These are phyloP conservation scores for Phytomonas sp. DNA, from an alignment of 208 protist genomes.

Conservation along the genomic window DNA sequence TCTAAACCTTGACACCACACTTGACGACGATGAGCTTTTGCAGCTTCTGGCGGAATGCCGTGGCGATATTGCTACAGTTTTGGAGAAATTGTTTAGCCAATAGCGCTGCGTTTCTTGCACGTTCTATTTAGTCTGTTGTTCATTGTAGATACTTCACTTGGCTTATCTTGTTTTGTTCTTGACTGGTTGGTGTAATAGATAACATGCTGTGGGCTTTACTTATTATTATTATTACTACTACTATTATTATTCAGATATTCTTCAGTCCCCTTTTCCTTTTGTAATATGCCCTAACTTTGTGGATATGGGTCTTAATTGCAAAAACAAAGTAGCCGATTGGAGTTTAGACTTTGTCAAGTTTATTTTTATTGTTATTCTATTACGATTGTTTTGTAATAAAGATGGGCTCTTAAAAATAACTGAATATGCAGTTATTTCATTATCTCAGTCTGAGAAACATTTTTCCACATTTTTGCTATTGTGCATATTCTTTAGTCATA, in stretches of 20 bases:
- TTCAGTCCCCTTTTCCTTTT: not conserved
- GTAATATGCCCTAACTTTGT: not conserved
- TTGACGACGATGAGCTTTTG: constrained; percentile 51
- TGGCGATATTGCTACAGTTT: constrained; percentile 64
- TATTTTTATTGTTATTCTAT: constrained; percentile 3
- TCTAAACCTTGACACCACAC: constrained; percentile 52
- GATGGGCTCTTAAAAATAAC: constrained; percentile 7
- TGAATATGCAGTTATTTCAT: constrained; percentile 2
- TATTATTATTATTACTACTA: not conserved
- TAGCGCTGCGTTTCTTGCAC: not conserved
- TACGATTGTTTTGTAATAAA: not conserved
- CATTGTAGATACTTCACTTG: not conserved
- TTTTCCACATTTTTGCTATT: not conserved
- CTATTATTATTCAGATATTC: not conserved
- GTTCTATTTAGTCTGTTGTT: constrained; percentile 10
- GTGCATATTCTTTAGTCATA: not conserved
- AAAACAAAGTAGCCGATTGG: not conserved
- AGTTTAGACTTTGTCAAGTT: constrained; percentile 2
- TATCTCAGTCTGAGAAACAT: not conserved
- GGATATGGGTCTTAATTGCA: not conserved
- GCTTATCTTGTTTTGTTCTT: constrained; percentile 2
- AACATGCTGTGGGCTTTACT: not conserved
- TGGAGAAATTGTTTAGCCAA: constrained; percentile 35
- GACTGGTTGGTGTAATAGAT: constrained; percentile 1
- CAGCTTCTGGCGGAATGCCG: constrained; percentile 47